Evolutionary conservation across 768 basidiomycete genomes (phyloP), one percentile per base, ranked within the genome.

Genomic region (Suillus subaureus): DNA sequence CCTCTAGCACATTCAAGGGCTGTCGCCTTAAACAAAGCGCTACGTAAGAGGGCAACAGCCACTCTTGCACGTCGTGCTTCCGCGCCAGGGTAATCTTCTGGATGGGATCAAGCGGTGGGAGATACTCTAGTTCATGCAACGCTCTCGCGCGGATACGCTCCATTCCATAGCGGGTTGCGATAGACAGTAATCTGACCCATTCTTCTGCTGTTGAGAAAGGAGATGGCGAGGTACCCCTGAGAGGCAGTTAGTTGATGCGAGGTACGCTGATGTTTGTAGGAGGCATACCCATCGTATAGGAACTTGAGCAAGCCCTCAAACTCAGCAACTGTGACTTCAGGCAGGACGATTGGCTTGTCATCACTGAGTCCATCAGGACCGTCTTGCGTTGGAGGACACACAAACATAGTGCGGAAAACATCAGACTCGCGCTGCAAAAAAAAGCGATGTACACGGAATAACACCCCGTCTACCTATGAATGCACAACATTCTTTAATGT

Each of bases 371-470:
- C 81, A 21, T 79, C 79, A 9, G 73, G 70, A 6, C 68, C 75
- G 2, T 62, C 66, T 2, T 66, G 55, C 1, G 65, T 69, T 0
- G 70, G 67, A 11, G 77, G 77, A 42, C 73, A 73, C 11, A 69
- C 26, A 67, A 82, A 81, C 75, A 83, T 78, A 40, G 69, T 70
- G 11, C 74, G 70, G 69, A 83, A 84, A 18, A 79, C 72, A 18
- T 74, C 69, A 1, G 82, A 82, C 64, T 79, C 79, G 47, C 75
- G 72, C 58, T 71, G 72, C 35, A 84, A 69, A 61, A 79, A 80
- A 66, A 80, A 74, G 2, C 78, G 77, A 61, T 82, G 81, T 9
- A 82, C 77, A 65, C 78, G 80, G 73, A 79, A 82, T n/a, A 78
- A 67, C 4, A 69, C 67, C 52, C 74, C 68, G 65, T 80, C 78